Base-by-base conservation (phyloP, 108 stramenopile species). In the Cyclotella distinguenda region DNA sequence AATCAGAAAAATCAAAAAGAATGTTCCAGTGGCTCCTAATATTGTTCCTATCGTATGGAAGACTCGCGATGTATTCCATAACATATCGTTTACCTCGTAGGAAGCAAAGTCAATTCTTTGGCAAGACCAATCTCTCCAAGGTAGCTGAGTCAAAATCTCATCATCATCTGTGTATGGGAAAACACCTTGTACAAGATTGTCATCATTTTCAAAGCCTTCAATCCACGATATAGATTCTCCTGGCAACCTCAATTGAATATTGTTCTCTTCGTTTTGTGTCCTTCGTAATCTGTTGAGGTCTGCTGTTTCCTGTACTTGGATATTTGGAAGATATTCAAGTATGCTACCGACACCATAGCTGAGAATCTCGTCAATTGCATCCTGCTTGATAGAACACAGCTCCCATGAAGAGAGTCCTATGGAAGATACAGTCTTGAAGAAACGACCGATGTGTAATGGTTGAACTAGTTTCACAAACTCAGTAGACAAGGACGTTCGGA, bases 131-230 rank as follows among this genome's bases (percentile, higher is more conserved):
- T 43, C 42, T 27, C 65, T 64, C 38, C 11, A 38, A 21, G 57
- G 56, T 18, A 73, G 19, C 19, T 40, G 22, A 4, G 42, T 38
- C 25, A 42, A 60, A 16, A 25, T 28, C 19, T 50, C 49, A 47
- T 73, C 72, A 25, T 73, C 72, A 25, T 73, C 72, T 16, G 39
- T 53, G 32, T 73, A 65, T 10, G 72, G 72, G 59, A 54, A 73
- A 22, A 43, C 53, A n/a, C 55, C 64, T 6, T 55, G 33, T 7
- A 42, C 56, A 32, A 73, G 64, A 8, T 56, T 30, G 39, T 64
- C 72, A 53, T 73, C 72, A 11, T 64, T 23, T 18, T 21, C 56
- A 39, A 45, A 55, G 43, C 32, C 46, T 31, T 73, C 56, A 33
- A n/a, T n/a, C n/a, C n/a, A n/a, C n/a, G n/a, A n/a, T n/a, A n/a